phyloP scores from a whole-genome alignment of 2,329 filamentous ascomycete species.

The Cladorrhinum sp. region DNA sequence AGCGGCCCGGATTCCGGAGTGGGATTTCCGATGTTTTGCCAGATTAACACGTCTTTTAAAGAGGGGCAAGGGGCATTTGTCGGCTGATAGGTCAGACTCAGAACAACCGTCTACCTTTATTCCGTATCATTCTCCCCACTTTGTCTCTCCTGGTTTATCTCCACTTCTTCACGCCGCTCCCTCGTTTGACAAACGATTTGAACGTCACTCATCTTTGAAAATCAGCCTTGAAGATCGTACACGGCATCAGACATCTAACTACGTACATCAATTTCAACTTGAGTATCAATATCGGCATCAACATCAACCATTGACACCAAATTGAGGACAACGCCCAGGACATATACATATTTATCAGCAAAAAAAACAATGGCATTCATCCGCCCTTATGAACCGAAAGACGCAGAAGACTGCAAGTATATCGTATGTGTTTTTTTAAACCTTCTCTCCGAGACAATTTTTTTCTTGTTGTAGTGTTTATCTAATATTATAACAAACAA shows the following conservation, averaged over 20 bases:
- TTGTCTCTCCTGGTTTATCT: too few species aligned
- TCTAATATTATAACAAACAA: background rate
- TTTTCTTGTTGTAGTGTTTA: background rate
- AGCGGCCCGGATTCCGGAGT: background rate
- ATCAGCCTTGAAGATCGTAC: too few species aligned
- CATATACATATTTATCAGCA: too few species aligned
- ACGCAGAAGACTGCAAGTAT: constrained; percentile 24
- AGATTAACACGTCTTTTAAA: background rate
- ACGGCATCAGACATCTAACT: too few species aligned
- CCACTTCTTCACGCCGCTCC: background rate
- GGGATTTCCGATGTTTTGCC: background rate
- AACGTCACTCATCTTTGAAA: too few species aligned
- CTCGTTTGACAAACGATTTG: background rate
- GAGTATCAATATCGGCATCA: too few species aligned
- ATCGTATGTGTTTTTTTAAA: constrained; percentile 19
- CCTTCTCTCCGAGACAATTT: background rate
- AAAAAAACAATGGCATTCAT: constrained; percentile 44
- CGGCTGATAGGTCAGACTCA: too few species aligned
- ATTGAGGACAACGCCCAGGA: too few species aligned
- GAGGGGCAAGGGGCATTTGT: background rate
- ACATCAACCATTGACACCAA: background rate
- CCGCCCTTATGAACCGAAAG: constrained; percentile 30
- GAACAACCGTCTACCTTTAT: background rate
- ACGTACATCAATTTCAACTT: too few species aligned
- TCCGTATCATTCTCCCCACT: background rate